These are phyloP conservation scores for Rosellinia necatrix DNA, from an alignment of 2,329 filamentous ascomycete species.

Conservation along the genomic window DNA sequence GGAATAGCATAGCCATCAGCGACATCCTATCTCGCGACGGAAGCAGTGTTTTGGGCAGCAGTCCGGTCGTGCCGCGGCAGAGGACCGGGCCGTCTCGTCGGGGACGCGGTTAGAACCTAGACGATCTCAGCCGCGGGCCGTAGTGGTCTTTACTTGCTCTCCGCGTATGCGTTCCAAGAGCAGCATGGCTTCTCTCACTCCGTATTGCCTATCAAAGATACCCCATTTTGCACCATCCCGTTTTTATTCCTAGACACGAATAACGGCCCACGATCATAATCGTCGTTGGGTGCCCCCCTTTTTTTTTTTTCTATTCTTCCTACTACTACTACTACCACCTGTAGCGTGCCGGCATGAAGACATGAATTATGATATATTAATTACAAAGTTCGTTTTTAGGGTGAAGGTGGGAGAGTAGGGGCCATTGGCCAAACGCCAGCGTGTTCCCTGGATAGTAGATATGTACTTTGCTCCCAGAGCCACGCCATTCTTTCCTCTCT, in stretches of 20 bases:
- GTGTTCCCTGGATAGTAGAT: not conserved
- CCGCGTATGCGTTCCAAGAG: not conserved
- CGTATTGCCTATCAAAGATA: slow-evolving; percentile 29
- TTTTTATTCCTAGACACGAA: slow-evolving; percentile 10
- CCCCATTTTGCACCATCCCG: slow-evolving; percentile 26
- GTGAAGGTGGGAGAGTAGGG: not conserved
- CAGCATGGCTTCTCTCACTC: slow-evolving; percentile 10
- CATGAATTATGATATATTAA: slow-evolving; percentile 40
- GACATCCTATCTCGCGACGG: slow-evolving; percentile 61
- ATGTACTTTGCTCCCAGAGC: slow-evolving; percentile 14
- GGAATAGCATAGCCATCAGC: slow-evolving; percentile 62
- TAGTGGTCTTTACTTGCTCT: not conserved
- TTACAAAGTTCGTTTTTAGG: slow-evolving; percentile 33
- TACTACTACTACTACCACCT: slow-evolving; percentile 17
- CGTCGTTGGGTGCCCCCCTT: not conserved
- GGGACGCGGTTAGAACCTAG: slow-evolving; percentile 23
- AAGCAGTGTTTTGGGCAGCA: slow-evolving; percentile 61
- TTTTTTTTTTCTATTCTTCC: slow-evolving; percentile 8
- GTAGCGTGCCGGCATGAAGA: slow-evolving; percentile 32
- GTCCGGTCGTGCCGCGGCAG: slow-evolving; percentile 52
- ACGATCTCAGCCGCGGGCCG: not conserved
- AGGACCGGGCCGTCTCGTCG: slow-evolving; percentile 29
- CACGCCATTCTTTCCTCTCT: too few species aligned
- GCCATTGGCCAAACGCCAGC: not conserved
- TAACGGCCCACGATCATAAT: not conserved